These are phyloP conservation scores for Coffea eugenioides DNA, from an alignment of 257 asterid genomes.

Conservation along the genomic window DNA sequence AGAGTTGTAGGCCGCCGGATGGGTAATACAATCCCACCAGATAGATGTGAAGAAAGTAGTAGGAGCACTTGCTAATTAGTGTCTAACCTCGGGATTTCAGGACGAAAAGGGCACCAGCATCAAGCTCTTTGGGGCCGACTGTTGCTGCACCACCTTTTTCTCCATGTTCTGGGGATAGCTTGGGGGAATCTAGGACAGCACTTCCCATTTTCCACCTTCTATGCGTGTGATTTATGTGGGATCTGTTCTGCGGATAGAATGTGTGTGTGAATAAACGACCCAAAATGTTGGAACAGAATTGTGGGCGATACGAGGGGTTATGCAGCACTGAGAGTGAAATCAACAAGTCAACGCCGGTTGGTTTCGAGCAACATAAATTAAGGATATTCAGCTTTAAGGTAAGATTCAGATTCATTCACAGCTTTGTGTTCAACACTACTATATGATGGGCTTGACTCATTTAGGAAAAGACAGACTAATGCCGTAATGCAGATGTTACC, in stretches of 20 bases:
- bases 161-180: slow-evolving; percentile 15
- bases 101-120: slow-evolving; percentile 60
- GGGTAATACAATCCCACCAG: too few species aligned
- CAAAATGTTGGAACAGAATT: not conserved
- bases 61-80: too few species aligned
- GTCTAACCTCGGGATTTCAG: slow-evolving; percentile 58
- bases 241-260: not conserved
- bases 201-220: slow-evolving; percentile 26
- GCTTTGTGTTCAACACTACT: too few species aligned
- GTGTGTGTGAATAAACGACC: not conserved
- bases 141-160: slow-evolving; percentile 7
- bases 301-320: not conserved
- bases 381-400: not conserved
- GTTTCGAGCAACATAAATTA: not conserved
- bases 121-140: slow-evolving; percentile 30
- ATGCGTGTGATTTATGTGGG: not conserved
- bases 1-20: too few species aligned
- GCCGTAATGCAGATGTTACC: not conserved
- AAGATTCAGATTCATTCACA: not conserved
- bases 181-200: slow-evolving; percentile 24
- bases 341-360: not conserved
- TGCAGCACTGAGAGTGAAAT: not conserved
- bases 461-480: not conserved
- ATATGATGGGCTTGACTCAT: not conserved
- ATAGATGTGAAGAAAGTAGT: too few species aligned